Percentiles rank a stretch among this genome's conserved stretches.
Evolutionary conservation across 495 filamentous ascomycete genomes (phyloP).

Genomic region (Xylaria cubensis): DNA sequence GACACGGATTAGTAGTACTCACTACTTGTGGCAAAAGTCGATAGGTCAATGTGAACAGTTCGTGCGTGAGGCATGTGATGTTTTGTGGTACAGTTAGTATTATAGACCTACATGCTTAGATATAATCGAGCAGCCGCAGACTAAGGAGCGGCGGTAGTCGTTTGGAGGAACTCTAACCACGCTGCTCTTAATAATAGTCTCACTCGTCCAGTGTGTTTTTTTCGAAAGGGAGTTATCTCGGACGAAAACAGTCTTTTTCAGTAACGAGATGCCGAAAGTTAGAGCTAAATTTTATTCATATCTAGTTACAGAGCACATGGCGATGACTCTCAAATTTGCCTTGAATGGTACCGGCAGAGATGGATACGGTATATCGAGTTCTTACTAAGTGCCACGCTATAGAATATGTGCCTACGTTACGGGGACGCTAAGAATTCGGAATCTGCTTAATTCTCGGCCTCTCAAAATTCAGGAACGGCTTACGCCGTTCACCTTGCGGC

Average conservation of each 20-base stretch:
- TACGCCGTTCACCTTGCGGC: background rate
- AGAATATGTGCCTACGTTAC: background rate
- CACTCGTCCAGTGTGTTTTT: background rate
- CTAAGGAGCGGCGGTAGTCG: background rate
- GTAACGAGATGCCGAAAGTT: background rate
- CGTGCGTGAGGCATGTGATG: background rate
- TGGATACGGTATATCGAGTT: background rate
- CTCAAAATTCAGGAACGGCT: background rate
- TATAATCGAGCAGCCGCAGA: background rate
- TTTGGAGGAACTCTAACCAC: background rate
- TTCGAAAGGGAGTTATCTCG: background rate
- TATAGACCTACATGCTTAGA: background rate
- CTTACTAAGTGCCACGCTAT: background rate
- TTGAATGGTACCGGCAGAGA: background rate
- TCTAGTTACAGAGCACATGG: background rate
- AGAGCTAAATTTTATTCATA: background rate
- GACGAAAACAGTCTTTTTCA: background rate
- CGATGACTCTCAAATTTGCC: background rate
- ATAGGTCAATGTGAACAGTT: background rate
- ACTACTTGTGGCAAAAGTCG: background rate
- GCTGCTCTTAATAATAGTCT: background rate
- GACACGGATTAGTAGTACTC: background rate
- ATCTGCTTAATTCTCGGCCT: background rate
- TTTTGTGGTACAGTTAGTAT: background rate
- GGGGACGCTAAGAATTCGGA: background rate